Evolutionary conservation across 75 land plant genomes (phyloP).

Genomic region (Pinus tabuliformis): DNA sequence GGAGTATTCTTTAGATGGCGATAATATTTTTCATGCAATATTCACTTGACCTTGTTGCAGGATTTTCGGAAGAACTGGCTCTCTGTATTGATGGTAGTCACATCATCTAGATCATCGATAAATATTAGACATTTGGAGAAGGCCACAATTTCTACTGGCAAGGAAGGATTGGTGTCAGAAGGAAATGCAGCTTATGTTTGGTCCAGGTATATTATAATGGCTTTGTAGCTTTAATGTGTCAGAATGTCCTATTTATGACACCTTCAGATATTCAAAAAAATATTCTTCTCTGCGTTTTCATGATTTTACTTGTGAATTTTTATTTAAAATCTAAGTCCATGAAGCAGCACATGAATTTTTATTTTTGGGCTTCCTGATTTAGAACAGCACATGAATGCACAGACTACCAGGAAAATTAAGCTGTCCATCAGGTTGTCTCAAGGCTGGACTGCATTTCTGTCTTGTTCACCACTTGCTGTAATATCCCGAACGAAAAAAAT

Average conservation of each 20-base stretch:
- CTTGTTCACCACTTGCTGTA: not conserved
- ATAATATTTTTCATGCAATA: not conserved
- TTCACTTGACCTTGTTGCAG: constrained; percentile 29
- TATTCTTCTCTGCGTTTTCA: not conserved
- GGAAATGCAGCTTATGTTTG: constrained; percentile 92
- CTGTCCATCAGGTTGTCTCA: not conserved
- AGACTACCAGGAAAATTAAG: not conserved
- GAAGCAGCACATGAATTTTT: not conserved
- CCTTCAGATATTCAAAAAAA: not conserved
- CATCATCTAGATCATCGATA: constrained; percentile 90
- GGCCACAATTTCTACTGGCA: constrained; percentile 97
- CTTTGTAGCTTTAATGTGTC: not conserved
- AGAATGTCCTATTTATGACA: not conserved
- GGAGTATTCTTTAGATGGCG: not conserved
- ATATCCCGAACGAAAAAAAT: too few relatives aligned
- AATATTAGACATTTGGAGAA: constrained; percentile 98
- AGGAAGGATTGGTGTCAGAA: constrained; percentile 94
- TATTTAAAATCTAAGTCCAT: not conserved
- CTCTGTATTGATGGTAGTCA: constrained; percentile 87
- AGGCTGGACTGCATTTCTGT: not conserved
- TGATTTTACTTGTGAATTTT: not conserved
- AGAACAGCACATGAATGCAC: not conserved
- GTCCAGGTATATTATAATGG: constrained; percentile 70
- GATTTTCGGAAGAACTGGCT: constrained; percentile 95
- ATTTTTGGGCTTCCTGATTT: not conserved